phyloP scores from a whole-genome alignment of 2,329 filamentous ascomycete species.

The Orbilia blumenaviensis region DNA sequence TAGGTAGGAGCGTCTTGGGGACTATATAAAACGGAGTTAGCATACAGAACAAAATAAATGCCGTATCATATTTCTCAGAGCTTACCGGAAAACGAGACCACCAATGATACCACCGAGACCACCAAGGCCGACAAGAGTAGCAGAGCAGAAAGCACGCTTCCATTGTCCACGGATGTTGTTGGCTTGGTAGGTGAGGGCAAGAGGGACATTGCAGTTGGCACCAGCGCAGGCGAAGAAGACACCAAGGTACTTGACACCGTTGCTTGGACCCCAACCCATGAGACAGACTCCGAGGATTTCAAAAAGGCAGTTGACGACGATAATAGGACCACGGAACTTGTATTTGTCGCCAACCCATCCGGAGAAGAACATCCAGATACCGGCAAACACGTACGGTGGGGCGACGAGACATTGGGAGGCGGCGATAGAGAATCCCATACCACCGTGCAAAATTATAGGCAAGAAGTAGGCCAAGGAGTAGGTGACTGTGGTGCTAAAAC shows the following conservation, averaged over 20 bases:
- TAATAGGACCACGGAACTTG: conserved; percentile 72
- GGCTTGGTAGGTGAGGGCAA: conserved; percentile 79
- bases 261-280: conserved; percentile 72
- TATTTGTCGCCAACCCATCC: conserved; percentile 75
- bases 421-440: conserved; percentile 72
- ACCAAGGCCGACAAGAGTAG: conserved; percentile 78
- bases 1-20: conserved; percentile 49
- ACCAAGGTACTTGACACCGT: conserved; percentile 74
- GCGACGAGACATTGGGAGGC: conserved; percentile 76
- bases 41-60: background rate
- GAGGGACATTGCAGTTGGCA: conserved; percentile 79
- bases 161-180: conserved; percentile 90
- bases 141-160: conserved; percentile 83
- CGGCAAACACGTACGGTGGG: conserved; percentile 73
- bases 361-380: conserved; percentile 69
- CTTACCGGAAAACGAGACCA: conserved; percentile 73
- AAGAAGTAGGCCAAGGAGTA: conserved; percentile 83
- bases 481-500: conserved; percentile 74
- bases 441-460: conserved; percentile 74
- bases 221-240: conserved; percentile 80
- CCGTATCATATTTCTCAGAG: no score
- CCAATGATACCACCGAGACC: conserved; percentile 82
- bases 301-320: conserved; percentile 72
- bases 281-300: conserved; percentile 75
- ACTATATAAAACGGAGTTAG: conserved; percentile 15